Conservation (phyloP, 2,329 filamentous ascomycete species). For the Xylariales sp. region DNA sequence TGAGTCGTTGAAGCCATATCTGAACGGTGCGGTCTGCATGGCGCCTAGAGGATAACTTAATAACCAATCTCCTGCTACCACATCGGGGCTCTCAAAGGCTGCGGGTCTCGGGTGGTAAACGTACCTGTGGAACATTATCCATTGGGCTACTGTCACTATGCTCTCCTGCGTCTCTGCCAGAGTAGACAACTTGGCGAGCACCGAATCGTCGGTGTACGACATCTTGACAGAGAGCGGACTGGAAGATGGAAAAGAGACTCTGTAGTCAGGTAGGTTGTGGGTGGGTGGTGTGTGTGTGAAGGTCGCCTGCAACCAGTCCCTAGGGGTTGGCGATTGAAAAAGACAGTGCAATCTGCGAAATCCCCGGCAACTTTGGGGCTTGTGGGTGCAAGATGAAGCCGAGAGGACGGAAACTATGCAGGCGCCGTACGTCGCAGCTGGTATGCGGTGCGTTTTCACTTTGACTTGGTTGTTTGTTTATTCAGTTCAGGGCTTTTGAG, state of each 20-base stretch:
- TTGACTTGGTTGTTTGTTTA: conserved; percentile 5
- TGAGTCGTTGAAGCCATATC: conserved; percentile 85
- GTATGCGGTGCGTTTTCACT: background rate
- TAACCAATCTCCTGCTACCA: no score
- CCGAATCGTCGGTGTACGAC: conserved; percentile 94
- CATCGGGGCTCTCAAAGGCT: no score
- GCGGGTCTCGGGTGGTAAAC: conserved; percentile 17
- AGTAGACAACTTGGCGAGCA: conserved; percentile 89
- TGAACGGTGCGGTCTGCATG: conserved; percentile 89
- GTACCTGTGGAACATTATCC: conserved; percentile 99
- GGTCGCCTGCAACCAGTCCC: no score
- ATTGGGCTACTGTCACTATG: conserved; percentile 94
- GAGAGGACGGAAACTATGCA: background rate
- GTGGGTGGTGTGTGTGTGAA: background rate
- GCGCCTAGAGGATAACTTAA: conserved; percentile 63
- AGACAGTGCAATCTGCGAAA: no score
- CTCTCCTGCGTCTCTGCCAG: conserved; percentile 97
- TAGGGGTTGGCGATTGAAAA: no score
- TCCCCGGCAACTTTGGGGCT: no score
- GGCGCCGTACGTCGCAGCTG: background rate
- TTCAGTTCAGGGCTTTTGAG: conserved; percentile 5
- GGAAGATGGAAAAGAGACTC: no score
- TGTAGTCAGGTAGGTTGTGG: background rate
- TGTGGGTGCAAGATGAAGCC: background rate
- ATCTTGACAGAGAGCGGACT: no score